Evolutionary conservation across 768 basidiomycete species (phyloP).

Genomic region (Kwoniella dendrophila): DNA sequence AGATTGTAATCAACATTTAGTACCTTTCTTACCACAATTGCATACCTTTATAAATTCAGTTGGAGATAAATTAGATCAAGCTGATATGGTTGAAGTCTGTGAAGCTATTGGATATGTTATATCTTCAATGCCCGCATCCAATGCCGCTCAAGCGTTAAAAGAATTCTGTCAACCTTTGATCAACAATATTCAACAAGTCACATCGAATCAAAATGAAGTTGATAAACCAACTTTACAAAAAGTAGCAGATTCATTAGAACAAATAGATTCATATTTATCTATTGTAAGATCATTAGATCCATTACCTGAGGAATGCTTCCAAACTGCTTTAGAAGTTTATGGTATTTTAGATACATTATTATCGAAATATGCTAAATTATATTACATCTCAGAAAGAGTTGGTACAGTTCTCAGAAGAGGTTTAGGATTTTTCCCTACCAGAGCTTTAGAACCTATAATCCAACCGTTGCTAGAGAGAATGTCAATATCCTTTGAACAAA

Average conservation of each 20-base stretch:
- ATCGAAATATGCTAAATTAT: slow-evolving; percentile 72
- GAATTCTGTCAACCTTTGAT: slow-evolving; percentile 87
- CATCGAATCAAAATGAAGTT: slow-evolving; percentile 63
- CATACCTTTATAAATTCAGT: slow-evolving; percentile 82
- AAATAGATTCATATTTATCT: slow-evolving; percentile 85
- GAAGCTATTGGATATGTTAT: slow-evolving; percentile 96
- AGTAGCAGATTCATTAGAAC: slow-evolving; percentile 83
- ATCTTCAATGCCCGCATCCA: slow-evolving; percentile 86
- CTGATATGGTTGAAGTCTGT: slow-evolving; percentile 87
- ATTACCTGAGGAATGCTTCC: slow-evolving; percentile 75
- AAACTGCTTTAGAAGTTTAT: slow-evolving; percentile 80
- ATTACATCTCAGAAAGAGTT: slow-evolving; percentile 76
- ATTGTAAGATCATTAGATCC: slow-evolving; percentile 79
- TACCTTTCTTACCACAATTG: slow-evolving; percentile 86
- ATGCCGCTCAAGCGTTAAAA: slow-evolving; percentile 80
- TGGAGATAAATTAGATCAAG: slow-evolving; percentile 76
- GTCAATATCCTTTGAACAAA: slow-evolving; percentile 74
- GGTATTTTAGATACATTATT: slow-evolving; percentile 78
- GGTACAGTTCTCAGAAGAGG: slow-evolving; percentile 84
- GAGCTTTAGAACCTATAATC: slow-evolving; percentile 67
- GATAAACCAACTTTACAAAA: slow-evolving; percentile 72
- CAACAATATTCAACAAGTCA: slow-evolving; percentile 73
- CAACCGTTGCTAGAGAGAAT: slow-evolving; percentile 74
- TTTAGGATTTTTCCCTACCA: slow-evolving; percentile 72
- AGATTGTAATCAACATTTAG: slow-evolving; percentile 93